Evolutionary conservation across 2,329 filamentous ascomycete genomes (phyloP).

Genomic region (Pestalotiopsis sp.): DNA sequence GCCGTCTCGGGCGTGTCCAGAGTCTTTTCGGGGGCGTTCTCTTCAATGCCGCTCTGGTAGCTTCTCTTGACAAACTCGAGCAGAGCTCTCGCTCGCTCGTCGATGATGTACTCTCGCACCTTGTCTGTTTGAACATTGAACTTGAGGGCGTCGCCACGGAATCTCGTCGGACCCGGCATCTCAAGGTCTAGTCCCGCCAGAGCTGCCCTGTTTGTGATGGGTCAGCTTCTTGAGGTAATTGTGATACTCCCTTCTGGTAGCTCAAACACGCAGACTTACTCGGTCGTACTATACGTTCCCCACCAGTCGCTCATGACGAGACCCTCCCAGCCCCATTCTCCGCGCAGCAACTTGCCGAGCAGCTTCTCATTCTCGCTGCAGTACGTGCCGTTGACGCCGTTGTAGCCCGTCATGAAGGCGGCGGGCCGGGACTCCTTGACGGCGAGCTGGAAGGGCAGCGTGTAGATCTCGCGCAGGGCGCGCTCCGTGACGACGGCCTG

Average conservation of each 20-base stretch:
- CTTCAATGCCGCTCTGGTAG: conserved; percentile 52
- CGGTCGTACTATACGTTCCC: conserved; percentile 55
- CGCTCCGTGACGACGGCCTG: conserved; percentile 55
- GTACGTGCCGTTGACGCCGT: conserved; percentile 57
- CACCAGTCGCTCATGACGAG: conserved; percentile 62
- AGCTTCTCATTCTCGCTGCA: conserved; percentile 55
- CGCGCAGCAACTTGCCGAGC: conserved; percentile 50
- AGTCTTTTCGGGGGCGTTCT: conserved; percentile 53
- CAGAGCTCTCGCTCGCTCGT: conserved; percentile 57
- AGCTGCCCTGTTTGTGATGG: conserved; percentile 28
- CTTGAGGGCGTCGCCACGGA: conserved; percentile 50
- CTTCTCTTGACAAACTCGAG: conserved; percentile 61
- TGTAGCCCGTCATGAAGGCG: conserved; percentile 61
- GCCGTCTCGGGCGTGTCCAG: conserved; percentile 63
- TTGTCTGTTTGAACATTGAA: conserved; percentile 57
- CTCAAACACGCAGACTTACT: conserved; percentile 18
- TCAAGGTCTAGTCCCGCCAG: conserved; percentile 48
- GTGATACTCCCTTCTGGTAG: too few relatives aligned
- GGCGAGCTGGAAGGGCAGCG: conserved; percentile 58
- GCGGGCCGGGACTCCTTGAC: conserved; percentile 51
- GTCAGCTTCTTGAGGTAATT: background rate
- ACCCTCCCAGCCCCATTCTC: conserved; percentile 59
- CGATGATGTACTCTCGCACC: conserved; percentile 53
- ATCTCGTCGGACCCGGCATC: conserved; percentile 57
- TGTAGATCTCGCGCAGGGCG: conserved; percentile 59